Conservation (phyloP, 345 rosid species). For the Hypericum perforatum region DNA sequence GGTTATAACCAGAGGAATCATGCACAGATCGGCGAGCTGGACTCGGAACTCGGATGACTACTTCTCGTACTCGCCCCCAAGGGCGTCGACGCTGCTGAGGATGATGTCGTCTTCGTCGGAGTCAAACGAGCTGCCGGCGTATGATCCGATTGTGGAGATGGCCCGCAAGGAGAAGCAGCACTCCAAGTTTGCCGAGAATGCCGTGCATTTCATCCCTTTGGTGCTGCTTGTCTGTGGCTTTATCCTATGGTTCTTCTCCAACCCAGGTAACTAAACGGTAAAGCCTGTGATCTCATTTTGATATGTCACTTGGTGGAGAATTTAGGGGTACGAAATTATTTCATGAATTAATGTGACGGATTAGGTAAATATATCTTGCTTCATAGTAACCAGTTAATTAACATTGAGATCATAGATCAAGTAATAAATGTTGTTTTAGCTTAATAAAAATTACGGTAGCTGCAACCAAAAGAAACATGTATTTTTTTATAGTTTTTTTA, state of each 20-base stretch:
- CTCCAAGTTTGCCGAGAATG: constrained; percentile 57
- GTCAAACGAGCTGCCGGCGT: constrained; percentile 27
- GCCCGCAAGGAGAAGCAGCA: constrained; percentile 56
- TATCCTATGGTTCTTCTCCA: constrained; percentile 74
- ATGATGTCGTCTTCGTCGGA: constrained; percentile 19
- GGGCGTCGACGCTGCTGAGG: constrained; percentile 27
- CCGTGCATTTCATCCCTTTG: constrained; percentile 73
- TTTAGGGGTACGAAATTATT: no score
- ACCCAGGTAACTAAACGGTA: constrained; percentile 36
- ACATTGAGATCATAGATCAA: no score
- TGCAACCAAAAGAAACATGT: no score
- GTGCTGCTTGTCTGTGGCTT: constrained; percentile 64
- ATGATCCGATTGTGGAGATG: constrained; percentile 36
- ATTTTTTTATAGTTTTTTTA: no score
- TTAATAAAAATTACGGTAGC: no score
- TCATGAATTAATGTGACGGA: no score
- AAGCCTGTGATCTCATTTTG: no score
- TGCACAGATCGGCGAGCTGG: constrained; percentile 82
- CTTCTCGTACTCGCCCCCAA: constrained; percentile 38
- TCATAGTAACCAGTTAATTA: no score
- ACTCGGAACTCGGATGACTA: constrained; percentile 49
- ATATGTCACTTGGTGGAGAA: no score
- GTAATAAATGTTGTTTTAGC: no score
- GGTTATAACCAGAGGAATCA: constrained; percentile 4
- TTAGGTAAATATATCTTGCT: no score